These are phyloP conservation scores for Sporothrix phasma DNA, from an alignment of 2,329 filamentous ascomycete genomes.

Conservation along the genomic window DNA sequence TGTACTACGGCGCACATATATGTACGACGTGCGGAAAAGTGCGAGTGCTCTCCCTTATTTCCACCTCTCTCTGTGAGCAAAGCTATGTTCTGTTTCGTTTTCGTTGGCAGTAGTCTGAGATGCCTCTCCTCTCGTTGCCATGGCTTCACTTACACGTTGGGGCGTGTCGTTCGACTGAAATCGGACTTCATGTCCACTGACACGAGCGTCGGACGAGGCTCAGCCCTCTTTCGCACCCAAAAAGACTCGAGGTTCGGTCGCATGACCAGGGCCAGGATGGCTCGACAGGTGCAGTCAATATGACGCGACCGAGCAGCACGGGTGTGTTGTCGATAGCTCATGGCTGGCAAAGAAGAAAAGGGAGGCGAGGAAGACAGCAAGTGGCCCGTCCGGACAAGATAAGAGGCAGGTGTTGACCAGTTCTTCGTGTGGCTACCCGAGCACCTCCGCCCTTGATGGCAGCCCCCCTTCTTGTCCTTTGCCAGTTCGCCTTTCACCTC, in stretches of 20 bases:
- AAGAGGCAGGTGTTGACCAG: slow-evolving; percentile 7
- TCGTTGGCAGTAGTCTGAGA: not conserved
- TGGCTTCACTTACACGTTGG: not conserved
- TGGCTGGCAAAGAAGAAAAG: not conserved
- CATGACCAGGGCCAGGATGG: not conserved
- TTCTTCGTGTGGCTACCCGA: slow-evolving; percentile 12
- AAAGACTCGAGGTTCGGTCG: no score
- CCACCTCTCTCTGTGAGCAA: no score
- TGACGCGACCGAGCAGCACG: not conserved
- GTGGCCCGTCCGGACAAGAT: not conserved
- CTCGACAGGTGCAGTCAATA: not conserved
- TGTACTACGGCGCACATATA: no score
- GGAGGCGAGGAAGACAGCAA: not conserved
- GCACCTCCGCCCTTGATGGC: not conserved
- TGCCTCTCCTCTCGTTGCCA: no score
- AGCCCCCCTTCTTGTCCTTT: not conserved
- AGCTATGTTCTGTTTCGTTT: no score
- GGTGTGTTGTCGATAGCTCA: not conserved
- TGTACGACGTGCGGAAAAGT: no score
- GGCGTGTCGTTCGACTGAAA: no score
- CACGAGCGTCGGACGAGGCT: no score
- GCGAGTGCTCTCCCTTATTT: not conserved
- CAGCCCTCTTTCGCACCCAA: no score
- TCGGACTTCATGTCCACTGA: no score
- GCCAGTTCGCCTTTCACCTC: not conserved